Evolutionary conservation across 805 yeast genomes (phyloP), one percentile per base, ranked within the genome.

Genomic region (Naumovozyma dairenensis): DNA sequence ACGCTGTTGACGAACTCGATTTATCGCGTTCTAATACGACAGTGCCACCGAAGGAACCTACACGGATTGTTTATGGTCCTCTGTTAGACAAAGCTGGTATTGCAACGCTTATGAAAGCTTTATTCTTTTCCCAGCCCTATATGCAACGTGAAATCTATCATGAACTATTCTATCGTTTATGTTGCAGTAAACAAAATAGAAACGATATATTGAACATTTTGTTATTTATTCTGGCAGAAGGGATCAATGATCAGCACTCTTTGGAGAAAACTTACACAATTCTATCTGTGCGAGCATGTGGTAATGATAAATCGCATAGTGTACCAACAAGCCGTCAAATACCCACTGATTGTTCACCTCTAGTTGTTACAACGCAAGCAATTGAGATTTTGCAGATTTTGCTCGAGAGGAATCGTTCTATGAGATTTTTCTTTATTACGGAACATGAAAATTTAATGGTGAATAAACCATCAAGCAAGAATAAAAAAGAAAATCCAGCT

Each of bases 161-260:
- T 53, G 76, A 75, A 32, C 62, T 89, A 4, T 63, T 86, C 35
- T 72, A 72, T 16, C 74, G 71, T 40, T 50, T 86, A 31, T 81
- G 93, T 47, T 69, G 72, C 40, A 84, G 77, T 56, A 81, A 81
- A 53, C 93, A 80, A 42, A 80, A 82, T 5, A 62, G 96, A 34
- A 60, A 72, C 7, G 96, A 87, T 42, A 69, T 84, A 12, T 65
- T 86, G 51, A 75, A 80, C 28, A 59, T 80, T 36, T 50, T 86
- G 27, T 55, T 86, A 26, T 72, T 77, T 13, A 68, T 86, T 28
- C 59, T 87, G 22, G 79, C 77, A 37, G 95, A 86, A 40, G 93
- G 92, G n/a, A 61, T 79, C 5, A 48, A 51, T 2, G 79, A 73
- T 44, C 78, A 74, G 34, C 66, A 63, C 13, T 56, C 83, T 0